These are phyloP conservation scores for Westerdykella aurantiaca DNA, from an alignment of 2,329 filamentous ascomycete genomes.

Conservation along the genomic window DNA sequence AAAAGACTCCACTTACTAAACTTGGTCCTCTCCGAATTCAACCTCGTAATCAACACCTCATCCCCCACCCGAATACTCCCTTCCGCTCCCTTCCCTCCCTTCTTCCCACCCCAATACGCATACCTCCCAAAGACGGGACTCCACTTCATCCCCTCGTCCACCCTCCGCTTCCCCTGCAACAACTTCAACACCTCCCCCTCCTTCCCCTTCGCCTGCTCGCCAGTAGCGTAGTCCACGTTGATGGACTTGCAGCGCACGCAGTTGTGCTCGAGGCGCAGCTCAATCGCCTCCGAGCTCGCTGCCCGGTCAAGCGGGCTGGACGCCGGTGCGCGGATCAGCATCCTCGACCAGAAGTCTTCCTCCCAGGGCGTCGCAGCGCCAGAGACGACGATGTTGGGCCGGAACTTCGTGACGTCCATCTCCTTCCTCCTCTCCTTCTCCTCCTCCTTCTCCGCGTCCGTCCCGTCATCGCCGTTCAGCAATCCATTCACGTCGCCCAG, in stretches of 20 bases:
- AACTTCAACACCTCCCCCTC: slow-evolving; percentile 41
- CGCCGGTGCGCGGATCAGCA: slow-evolving; percentile 27
- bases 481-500: slow-evolving; percentile 57
- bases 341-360: slow-evolving; percentile 44
- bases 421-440: slow-evolving; percentile 23
- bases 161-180: slow-evolving; percentile 41
- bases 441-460: slow-evolving; percentile 27
- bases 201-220: slow-evolving; percentile 34
- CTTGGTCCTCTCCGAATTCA: slow-evolving; percentile 36
- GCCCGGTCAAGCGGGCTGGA: no score
- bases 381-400: slow-evolving; percentile 43
- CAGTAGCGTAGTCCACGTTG: slow-evolving; percentile 46
- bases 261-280: slow-evolving; percentile 40
- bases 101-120: slow-evolving; percentile 33
- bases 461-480: slow-evolving; percentile 27
- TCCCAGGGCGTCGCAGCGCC: slow-evolving; percentile 40
- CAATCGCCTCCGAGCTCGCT: slow-evolving; percentile 19
- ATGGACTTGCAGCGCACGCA: slow-evolving; percentile 44
- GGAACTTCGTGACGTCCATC: slow-evolving; percentile 45
- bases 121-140: slow-evolving; percentile 47
- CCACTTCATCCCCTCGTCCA: slow-evolving; percentile 43
- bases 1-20: slow-evolving; percentile 42
- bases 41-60: slow-evolving; percentile 37
- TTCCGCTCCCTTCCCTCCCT: slow-evolving; percentile 1
- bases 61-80: slow-evolving; percentile 37